Evolutionary conservation across 2,329 filamentous ascomycete genomes (phyloP).

Genomic region (Aspergillus sp.): DNA sequence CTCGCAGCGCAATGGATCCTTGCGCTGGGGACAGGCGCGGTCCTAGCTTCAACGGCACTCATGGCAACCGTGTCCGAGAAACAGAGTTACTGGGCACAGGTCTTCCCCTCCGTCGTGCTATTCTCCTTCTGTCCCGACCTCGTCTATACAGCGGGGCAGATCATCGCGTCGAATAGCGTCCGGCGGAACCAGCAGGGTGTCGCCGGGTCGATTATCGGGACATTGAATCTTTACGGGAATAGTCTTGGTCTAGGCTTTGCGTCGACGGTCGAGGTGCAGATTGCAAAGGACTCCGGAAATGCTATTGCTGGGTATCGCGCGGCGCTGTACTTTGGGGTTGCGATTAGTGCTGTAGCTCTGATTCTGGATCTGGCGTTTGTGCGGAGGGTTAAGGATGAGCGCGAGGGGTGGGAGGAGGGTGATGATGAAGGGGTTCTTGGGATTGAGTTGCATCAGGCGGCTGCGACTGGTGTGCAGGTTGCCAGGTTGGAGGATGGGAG

Average conservation of each 20-base stretch:
- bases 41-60: constrained; percentile 37
- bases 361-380: constrained; percentile 37
- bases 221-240: constrained; percentile 49
- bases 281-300: constrained; percentile 22
- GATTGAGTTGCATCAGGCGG: constrained; percentile 11
- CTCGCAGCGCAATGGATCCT: constrained; percentile 55
- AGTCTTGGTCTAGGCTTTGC: constrained; percentile 52
- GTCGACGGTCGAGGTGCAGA: constrained; percentile 43
- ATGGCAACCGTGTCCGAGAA: constrained; percentile 53
- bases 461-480: constrained; percentile 5
- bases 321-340: constrained; percentile 38
- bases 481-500: not conserved
- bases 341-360: constrained; percentile 34
- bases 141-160: constrained; percentile 56
- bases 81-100: constrained; percentile 50
- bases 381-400: constrained; percentile 36
- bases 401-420: constrained; percentile 35
- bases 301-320: constrained; percentile 35
- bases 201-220: constrained; percentile 56
- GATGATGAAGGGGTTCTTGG: not conserved
- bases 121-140: constrained; percentile 53
- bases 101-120: constrained; percentile 47
- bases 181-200: constrained; percentile 55
- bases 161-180: constrained; percentile 60
- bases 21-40: constrained; percentile 46